Evolutionary conservation across 164 flowering plant genomes (phyloP), one percentile per base, ranked within the genome.

Genomic region (Chloranthus sessilifolius): DNA sequence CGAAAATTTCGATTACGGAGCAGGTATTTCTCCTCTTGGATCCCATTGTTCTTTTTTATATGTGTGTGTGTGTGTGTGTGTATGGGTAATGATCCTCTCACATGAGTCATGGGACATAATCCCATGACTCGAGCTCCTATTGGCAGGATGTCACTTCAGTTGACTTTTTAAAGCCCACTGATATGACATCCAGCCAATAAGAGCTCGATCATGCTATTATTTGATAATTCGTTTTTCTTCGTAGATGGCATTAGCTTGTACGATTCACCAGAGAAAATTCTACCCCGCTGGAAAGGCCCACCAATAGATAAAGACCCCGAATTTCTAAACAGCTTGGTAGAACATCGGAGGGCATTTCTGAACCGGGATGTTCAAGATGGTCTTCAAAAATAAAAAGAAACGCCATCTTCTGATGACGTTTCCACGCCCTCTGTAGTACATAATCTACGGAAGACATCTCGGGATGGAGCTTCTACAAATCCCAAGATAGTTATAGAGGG

Each of bases 261-360:
- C 68, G 98, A 91, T 77, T 80, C 85, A 14, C 86, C 79, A 5
- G 98, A 91, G 61, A 91, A 88, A 70, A 48, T 87, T 30, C 63
- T 87, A 53, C 96, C 96, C 12, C 82, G 85, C 17, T 85, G 98
- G 96, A 91, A 85, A 66, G 89, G 79, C 22, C 91, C 95, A 3
- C 60, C 76, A 1, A 39, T 77, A 3, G 80, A 76, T 39, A 70
- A 69, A 59, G 74, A 53, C 63, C 85, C 88, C 15, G 75, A 78
- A 45, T 73, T 81, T 60, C 74, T 81, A 23, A 64, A 65, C 31
- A 62, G 75, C 36, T 62, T 59, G 54, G 29, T 48, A 12, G 69
- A 74, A 44, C 79, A 69, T 22, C 55, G 64, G 56, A 56, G 60
- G 58, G 63, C 64, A 48, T 48, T 70, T 57, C 36, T 67, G 49